Evolutionary conservation across 805 yeast species (phyloP).

Genomic region (Kodamaea hsintzibuensis): DNA sequence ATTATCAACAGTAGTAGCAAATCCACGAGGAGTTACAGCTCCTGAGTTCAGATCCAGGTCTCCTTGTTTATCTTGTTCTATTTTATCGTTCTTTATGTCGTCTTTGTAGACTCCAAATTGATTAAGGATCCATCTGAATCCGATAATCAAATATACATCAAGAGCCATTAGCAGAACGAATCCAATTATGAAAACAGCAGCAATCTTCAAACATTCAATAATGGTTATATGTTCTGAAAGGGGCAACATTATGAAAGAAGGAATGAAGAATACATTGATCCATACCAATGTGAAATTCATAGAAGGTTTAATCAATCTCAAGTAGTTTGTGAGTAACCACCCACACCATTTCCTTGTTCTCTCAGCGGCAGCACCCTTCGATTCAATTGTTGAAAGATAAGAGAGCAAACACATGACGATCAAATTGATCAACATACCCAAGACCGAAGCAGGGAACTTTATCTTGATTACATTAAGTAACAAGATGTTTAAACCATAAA

Average conservation of each 20-base stretch:
- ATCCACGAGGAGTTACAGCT: constrained; percentile 12
- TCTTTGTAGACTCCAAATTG: constrained; percentile 9
- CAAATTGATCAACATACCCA: constrained; percentile 65
- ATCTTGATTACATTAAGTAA: constrained; percentile 46
- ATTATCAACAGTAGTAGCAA: constrained; percentile 28
- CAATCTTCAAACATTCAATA: constrained; percentile 69
- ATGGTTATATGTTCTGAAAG: constrained; percentile 64
- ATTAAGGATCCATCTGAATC: constrained; percentile 10
- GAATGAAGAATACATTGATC: constrained; percentile 79
- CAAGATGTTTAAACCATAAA: constrained; percentile 56
- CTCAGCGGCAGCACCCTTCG: constrained; percentile 15
- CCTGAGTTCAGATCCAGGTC: not conserved
- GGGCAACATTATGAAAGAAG: constrained; percentile 73
- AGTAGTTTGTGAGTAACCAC: constrained; percentile 30
- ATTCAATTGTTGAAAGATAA: constrained; percentile 11
- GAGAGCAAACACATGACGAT: constrained; percentile 43
- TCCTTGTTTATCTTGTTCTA: constrained; percentile 20
- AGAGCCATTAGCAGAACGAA: constrained; percentile 50
- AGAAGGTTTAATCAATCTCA: constrained; percentile 53
- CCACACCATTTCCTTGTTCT: not conserved
- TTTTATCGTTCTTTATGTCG: constrained; percentile 9
- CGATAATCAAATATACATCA: constrained; percentile 31
- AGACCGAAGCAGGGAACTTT: constrained; percentile 68
- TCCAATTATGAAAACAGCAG: constrained; percentile 71
- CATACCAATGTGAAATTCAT: constrained; percentile 69